Evolutionary conservation across 371 early-diverging fungal species (phyloP), one percentile per base, ranked within the genome.

Genomic region (Mortierella polycephala): DNA sequence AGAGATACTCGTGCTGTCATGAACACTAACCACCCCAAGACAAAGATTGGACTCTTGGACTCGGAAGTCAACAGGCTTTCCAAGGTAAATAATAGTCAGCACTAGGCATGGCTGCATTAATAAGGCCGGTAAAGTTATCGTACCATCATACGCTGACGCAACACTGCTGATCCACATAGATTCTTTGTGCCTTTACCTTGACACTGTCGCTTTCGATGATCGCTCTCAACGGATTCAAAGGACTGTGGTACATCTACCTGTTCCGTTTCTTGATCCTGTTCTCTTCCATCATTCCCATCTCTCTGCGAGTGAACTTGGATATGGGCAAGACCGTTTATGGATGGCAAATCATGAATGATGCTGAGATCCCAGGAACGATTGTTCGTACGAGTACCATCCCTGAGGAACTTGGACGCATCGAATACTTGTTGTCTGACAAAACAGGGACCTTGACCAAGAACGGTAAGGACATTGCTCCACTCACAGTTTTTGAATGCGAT

Each of bases 371-470:
- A 2, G 95, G 88, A n/a, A 95, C 97, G 0, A 92, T 98, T 51
- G 98, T 99, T 10, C 88, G 99, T 40, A 98, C 96, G 16, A 94
- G 94, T 62, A 96, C 96, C 44, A 91, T 99, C n/a, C 98, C 99
- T n/a, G 99, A 99, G 84, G 99, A 99, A 80, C 89, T 99, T 1
- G 99, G 99, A 5, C 88, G 98, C 23, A 94, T 99, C 21, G 95
- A 96, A 60, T 99, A 99, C 81, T 82, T 99, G 13, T 82, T 99
- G 62, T 94, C 97, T 2, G 99, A 99, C 80, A 99, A 99, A 76
- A 99, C 99, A 5, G 99, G 99, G 10, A 99, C 99, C 10, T 82
- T 99, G 72, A 99, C 99, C n/a, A 89, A 97, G 79, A 99, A 99
- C 82, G 96, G 94, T 91, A 86, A 57, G 51, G n/a, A n/a, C n/a